Base-by-base conservation (phyloP, 805 yeast species). In the Scheffersomyces amazonensis region DNA sequence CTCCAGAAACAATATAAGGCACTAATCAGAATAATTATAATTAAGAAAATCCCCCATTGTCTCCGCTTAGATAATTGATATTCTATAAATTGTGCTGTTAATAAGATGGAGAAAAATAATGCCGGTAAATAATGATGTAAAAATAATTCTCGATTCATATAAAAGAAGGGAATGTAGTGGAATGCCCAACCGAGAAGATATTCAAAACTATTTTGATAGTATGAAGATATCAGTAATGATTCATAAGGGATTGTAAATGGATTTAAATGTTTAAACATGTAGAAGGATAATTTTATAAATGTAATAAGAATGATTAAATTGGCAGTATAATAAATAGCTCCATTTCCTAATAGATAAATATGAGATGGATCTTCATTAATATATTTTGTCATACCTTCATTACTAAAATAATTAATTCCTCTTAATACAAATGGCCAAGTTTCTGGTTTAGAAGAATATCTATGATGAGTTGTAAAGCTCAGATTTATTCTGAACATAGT, bases 311-410 rank as follows among this genome's bases (percentile, higher is more conserved):
- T 43, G 15, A 63, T 46, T 3, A 65, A 36, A 11, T 68, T 49
- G 3, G 75, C 70, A 3, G 71, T 41, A 58, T 75, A 75, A 63
- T 83, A 83, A 10, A 77, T 68, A 10, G 75, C 69, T 16, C 75
- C 61, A 58, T 86, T 87, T 5, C 95, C 95, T 12, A 83, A 49
- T 19, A 76, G 69, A 53, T 82, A 83, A 23, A 86, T 64, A 37
- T 62, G 64, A 32, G 56, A 53, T 7, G 41, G 37, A n/a, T 48
- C 56, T 34, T 48, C 56, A 17, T 45, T 49, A 22, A 48, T 35
- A 19, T 47, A 39, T 32, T 65, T 66, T 20, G 59, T 18, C 9
- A 42, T 42, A 6, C 52, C 53, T 33, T 63, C 59, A 48, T 69
- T 64, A 20, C 66, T 65, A 68, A 75, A 80, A 56, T 76, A 80